Evolutionary conservation across 2,329 filamentous ascomycete species (phyloP).

Genomic region (Clonostachys sp.): DNA sequence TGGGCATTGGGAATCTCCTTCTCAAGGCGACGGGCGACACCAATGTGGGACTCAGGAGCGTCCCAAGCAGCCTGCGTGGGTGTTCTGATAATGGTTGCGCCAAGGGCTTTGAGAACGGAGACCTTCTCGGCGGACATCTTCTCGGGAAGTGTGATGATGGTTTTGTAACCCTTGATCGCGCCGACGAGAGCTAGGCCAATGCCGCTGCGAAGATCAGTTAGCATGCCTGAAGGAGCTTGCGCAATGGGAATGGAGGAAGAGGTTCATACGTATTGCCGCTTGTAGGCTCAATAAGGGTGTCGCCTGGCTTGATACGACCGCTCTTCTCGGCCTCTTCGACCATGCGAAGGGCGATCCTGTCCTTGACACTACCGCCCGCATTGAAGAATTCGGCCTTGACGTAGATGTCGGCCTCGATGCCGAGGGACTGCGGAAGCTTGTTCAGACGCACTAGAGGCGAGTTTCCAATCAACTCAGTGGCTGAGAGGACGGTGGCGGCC

Average conservation of each 20-base stretch:
- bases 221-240: neutral
- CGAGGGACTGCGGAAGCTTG: conserved; percentile 85
- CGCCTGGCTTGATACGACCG: conserved; percentile 92
- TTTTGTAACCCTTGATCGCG: conserved; percentile 96
- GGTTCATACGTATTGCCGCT: conserved; percentile 77
- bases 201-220: conserved; percentile 44
- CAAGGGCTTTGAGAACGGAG: conserved; percentile 85
- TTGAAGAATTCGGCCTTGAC: conserved; percentile 93
- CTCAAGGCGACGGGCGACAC: conserved; percentile 81
- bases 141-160: conserved; percentile 96
- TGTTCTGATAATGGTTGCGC: conserved; percentile 95
- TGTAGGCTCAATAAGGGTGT: conserved; percentile 96
- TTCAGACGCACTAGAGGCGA: conserved; percentile 94
- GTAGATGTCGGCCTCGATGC: conserved; percentile 84
- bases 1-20: conserved; percentile 97
- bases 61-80: conserved; percentile 95
- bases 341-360: conserved; percentile 95
- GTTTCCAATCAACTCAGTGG: conserved; percentile 87
- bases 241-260: neutral
- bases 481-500: conserved; percentile 46
- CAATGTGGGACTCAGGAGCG: conserved; percentile 92
- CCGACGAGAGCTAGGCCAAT: conserved; percentile 92
- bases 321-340: conserved; percentile 89
- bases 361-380: conserved; percentile 89
- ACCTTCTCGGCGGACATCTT: conserved; percentile 99